Evolutionary conservation across 164 flowering plant genomes (phyloP).

Genomic region (Kingdonia uniflora): DNA sequence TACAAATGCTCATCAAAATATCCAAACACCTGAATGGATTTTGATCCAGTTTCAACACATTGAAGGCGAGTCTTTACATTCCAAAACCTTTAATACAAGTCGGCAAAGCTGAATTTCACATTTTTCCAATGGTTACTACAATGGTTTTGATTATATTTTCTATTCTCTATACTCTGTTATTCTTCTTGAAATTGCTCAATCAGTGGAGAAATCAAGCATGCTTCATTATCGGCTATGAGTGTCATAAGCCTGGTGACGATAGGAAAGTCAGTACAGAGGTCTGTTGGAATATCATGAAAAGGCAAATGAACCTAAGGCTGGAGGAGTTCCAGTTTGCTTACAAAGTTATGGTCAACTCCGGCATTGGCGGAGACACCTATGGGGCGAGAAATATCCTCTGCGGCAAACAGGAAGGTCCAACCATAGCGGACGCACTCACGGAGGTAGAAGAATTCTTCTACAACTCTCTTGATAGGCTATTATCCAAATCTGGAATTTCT

Average conservation of each 20-base stretch:
- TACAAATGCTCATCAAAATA: no score
- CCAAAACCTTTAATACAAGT: no score
- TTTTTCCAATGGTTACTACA: no score
- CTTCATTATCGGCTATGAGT: slow-evolving; percentile 41
- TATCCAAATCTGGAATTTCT: slow-evolving; percentile 27
- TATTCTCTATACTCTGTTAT: slow-evolving; percentile 7
- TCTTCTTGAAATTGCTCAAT: slow-evolving; percentile 8
- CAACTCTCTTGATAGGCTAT: slow-evolving; percentile 42
- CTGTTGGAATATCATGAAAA: slow-evolving; percentile 20
- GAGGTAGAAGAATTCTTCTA: slow-evolving; percentile 49
- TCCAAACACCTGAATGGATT: no score
- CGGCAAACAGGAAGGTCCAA: slow-evolving; percentile 24
- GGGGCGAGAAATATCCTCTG: slow-evolving; percentile 26
- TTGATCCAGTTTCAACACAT: no score
- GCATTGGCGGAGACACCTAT: slow-evolving; percentile 53
- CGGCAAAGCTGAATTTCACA: no score
- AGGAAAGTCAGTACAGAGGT: slow-evolving; percentile 27
- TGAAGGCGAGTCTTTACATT: no score
- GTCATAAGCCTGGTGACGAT: slow-evolving; percentile 37
- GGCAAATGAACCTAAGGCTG: slow-evolving; percentile 37
- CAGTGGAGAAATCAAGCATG: slow-evolving; percentile 23
- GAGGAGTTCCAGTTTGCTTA: slow-evolving; percentile 37
- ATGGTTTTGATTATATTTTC: neutral
- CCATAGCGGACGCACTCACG: slow-evolving; percentile 14
- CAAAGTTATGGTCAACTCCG: slow-evolving; percentile 37